Evolutionary conservation across 768 basidiomycete species (phyloP).

Genomic region (Amanita muscaria): DNA sequence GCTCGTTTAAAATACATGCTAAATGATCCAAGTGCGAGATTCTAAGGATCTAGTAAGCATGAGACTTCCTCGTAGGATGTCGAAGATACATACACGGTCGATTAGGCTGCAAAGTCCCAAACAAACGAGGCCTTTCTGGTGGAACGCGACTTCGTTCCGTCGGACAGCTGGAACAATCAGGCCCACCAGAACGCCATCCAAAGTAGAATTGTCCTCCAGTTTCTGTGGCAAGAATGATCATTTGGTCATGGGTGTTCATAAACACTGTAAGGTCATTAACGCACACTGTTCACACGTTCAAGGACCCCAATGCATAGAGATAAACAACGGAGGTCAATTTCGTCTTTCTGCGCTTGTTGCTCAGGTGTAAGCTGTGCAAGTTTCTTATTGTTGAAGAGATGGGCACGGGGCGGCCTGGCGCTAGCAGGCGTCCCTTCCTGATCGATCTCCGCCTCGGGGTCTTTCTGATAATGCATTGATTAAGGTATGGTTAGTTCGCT

Average conservation of each 20-base stretch:
- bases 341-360: conserved; percentile 54
- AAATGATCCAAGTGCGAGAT: conserved; percentile 61
- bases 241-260: no score
- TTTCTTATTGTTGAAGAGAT: conserved; percentile 27
- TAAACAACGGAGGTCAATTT: conserved; percentile 76
- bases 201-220: conserved; percentile 69
- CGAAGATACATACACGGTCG: conserved; percentile 18
- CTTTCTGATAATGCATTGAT: no score
- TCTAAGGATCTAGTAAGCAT: conserved; percentile 21
- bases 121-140: conserved; percentile 73
- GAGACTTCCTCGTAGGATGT: neutral
- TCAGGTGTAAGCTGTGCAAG: conserved; percentile 57
- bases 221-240: conserved; percentile 41
- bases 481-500: no score
- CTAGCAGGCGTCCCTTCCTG: conserved; percentile 12
- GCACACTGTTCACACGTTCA: conserved; percentile 83
- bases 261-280: no score
- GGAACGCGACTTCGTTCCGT: conserved; percentile 73
- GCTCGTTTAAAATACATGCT: conserved; percentile 75
- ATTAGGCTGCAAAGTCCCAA: conserved; percentile 84
- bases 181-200: conserved; percentile 75
- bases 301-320: conserved; percentile 80
- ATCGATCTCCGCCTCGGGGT: neutral
- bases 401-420: conserved; percentile 9
- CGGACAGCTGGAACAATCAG: conserved; percentile 87